Conservation (phyloP, 2,329 filamentous ascomycete species). For the Pestalotiopsis sp. region DNA sequence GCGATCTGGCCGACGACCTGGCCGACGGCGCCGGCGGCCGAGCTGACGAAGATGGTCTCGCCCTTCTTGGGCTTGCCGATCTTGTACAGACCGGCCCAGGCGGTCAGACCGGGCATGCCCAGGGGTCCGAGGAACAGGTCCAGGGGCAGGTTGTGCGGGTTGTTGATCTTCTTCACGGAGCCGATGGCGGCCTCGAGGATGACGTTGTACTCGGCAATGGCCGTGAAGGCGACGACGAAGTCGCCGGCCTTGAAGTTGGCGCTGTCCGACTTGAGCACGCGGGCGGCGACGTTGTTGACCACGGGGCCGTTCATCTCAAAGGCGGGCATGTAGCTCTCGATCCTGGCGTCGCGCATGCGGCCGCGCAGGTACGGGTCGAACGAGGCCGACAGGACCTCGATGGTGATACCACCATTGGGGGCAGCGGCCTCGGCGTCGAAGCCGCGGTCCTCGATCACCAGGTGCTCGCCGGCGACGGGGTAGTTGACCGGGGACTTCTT, state of each 20-base stretch:
- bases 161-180: constrained; percentile 58
- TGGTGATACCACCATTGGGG: constrained; percentile 61
- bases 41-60: constrained; percentile 78
- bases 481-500: constrained; percentile 62
- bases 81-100: constrained; percentile 74
- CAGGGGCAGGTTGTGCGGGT: constrained; percentile 64
- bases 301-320: constrained; percentile 64
- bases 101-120: constrained; percentile 78
- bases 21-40: constrained; percentile 75
- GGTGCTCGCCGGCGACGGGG: constrained; percentile 68
- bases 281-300: constrained; percentile 60
- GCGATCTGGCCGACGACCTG: constrained; percentile 76
- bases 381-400: constrained; percentile 69
- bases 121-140: constrained; percentile 69
- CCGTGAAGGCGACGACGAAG: constrained; percentile 54
- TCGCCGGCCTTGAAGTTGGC: constrained; percentile 65
- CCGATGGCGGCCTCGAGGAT: constrained; percentile 45
- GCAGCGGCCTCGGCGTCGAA: constrained; percentile 63
- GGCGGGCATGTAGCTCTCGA: constrained; percentile 65
- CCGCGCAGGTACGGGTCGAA: constrained; percentile 77
- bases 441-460: constrained; percentile 61
- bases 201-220: constrained; percentile 65
- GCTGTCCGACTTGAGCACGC: constrained; percentile 67
- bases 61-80: constrained; percentile 76
- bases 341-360: constrained; percentile 61